phyloP scores from a whole-genome alignment of 495 filamentous ascomycete genomes.

The Choiromyces venosus region DNA sequence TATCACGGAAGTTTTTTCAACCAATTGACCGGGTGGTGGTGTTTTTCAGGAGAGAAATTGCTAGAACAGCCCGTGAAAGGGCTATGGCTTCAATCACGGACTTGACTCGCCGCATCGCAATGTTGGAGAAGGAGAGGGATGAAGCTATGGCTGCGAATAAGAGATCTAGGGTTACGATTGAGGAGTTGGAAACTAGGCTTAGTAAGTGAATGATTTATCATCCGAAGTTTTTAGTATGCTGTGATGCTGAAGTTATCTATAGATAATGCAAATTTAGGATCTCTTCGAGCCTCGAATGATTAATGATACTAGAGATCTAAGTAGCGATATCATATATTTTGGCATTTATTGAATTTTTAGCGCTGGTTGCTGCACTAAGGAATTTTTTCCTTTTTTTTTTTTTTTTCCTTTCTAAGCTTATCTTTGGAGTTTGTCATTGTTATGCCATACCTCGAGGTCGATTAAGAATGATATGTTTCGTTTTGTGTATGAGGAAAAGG shows the following conservation, averaged over 20 bases:
- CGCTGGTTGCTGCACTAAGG: not conserved
- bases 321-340: not conserved
- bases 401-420: not conserved
- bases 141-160: not conserved
- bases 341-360: not conserved
- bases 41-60: not conserved
- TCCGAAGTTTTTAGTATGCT: not conserved
- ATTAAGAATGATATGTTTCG: not conserved
- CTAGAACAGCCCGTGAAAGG: not conserved
- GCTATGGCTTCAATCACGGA: not conserved
- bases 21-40: not conserved
- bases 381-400: no score
- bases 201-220: not conserved
- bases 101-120: not conserved
- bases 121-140: not conserved
- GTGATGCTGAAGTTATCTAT: not conserved
- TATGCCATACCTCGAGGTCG: not conserved
- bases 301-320: not conserved
- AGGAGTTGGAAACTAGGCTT: not conserved
- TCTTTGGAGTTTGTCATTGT: not conserved
- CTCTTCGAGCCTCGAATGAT: not conserved
- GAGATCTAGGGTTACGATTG: not conserved
- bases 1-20: not conserved
- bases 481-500: not conserved
- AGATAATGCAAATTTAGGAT: not conserved